Percentiles rank a stretch among this genome's conserved stretches.
Evolutionary conservation across 2,329 filamentous ascomycete species (phyloP).

Genomic region (Aspergillus felis): DNA sequence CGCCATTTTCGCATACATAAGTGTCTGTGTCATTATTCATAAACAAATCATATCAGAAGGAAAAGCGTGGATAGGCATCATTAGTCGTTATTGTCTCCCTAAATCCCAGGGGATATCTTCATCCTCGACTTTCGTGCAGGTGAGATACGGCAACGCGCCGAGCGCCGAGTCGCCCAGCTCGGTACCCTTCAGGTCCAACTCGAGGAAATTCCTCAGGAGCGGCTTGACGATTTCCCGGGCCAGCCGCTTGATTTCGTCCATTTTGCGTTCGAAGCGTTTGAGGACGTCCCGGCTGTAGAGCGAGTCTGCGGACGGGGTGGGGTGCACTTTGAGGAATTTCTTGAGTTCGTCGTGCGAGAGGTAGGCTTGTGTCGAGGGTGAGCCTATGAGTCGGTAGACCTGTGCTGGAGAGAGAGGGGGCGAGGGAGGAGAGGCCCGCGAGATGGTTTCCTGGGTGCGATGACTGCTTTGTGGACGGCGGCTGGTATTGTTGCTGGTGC

Average conservation of each 20-base stretch:
- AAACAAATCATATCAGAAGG: slow-evolving; percentile 12
- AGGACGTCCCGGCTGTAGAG: slow-evolving; percentile 84
- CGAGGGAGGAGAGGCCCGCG: slow-evolving; percentile 18
- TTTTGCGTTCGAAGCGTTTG: slow-evolving; percentile 75
- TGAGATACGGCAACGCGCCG: slow-evolving; percentile 57
- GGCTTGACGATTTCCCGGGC: slow-evolving; percentile 80
- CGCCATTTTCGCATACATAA: neutral
- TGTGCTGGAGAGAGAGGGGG: slow-evolving; percentile 51
- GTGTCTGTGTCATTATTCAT: neutral
- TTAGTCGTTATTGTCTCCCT: slow-evolving; percentile 4
- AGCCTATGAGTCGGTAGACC: slow-evolving; percentile 73
- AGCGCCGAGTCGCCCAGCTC: slow-evolving; percentile 37
- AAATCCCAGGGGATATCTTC: slow-evolving; percentile 61
- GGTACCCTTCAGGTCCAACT: slow-evolving; percentile 63
- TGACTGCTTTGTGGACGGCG: slow-evolving; percentile 9
- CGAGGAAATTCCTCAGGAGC: slow-evolving; percentile 78
- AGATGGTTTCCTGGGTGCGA: slow-evolving; percentile 13
- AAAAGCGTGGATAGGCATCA: neutral
- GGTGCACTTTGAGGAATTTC: slow-evolving; percentile 77
- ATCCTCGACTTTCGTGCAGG: slow-evolving; percentile 60
- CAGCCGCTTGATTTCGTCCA: slow-evolving; percentile 83
- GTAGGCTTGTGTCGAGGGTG: slow-evolving; percentile 59
- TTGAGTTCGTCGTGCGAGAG: slow-evolving; percentile 85
- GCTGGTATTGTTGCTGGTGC: slow-evolving; percentile 7
- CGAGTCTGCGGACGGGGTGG: slow-evolving; percentile 51